These are phyloP conservation scores for Pharus latifolius DNA, from an alignment of 176 grass and related monocot genomes.

Conservation along the genomic window DNA sequence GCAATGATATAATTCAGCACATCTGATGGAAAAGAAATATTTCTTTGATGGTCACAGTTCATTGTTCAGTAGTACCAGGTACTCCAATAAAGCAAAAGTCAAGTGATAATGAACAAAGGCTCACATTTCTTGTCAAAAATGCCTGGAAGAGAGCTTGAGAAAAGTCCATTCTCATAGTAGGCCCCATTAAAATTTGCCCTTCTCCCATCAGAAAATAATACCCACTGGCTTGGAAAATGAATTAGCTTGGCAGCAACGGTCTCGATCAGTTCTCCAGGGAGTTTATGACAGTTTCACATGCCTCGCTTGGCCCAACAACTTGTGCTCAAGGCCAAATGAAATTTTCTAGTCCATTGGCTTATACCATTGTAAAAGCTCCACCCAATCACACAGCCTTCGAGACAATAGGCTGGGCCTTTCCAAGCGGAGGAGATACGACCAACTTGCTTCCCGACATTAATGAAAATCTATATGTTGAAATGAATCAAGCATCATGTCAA, in stretches of 20 bases:
- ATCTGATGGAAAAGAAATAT: no score
- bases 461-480: slow-evolving; percentile 24
- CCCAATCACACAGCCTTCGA: slow-evolving; percentile 15
- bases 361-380: slow-evolving; percentile 24
- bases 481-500: neutral
- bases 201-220: slow-evolving; percentile 38
- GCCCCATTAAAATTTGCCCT: slow-evolving; percentile 23
- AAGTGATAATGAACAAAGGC: slow-evolving; percentile 6
- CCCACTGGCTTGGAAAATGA: slow-evolving; percentile 20
- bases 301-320: slow-evolving; percentile 29
- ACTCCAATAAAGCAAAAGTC: neutral
- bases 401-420: slow-evolving; percentile 25
- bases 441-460: slow-evolving; percentile 34
- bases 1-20: no score
- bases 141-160: slow-evolving; percentile 79
- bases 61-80: neutral
- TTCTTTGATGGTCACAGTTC: neutral
- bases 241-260: slow-evolving; percentile 21
- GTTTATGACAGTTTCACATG: slow-evolving; percentile 23
- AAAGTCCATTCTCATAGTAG: slow-evolving; percentile 48
- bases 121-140: slow-evolving; percentile 79
- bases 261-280: slow-evolving; percentile 31
- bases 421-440: slow-evolving; percentile 36
- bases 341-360: slow-evolving; percentile 47
- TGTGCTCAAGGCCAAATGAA: slow-evolving; percentile 36